phyloP scores from a whole-genome alignment of 352 stramenopile species.

The Phytopythium kandeliae region DNA sequence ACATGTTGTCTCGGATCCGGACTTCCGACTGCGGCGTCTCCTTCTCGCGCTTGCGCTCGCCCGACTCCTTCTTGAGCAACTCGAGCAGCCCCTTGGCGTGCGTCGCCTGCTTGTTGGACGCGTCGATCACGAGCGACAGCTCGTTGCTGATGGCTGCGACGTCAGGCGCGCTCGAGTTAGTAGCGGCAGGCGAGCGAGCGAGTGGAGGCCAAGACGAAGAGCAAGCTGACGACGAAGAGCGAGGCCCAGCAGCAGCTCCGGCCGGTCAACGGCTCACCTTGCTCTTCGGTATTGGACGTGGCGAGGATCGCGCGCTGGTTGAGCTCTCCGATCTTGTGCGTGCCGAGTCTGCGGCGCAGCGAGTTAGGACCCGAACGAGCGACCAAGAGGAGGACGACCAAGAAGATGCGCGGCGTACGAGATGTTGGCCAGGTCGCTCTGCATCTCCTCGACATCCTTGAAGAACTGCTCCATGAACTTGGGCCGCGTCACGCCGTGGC shows the following conservation, averaged over 20 bases:
- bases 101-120: slow-evolving; percentile 90
- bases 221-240: background rate
- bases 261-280: slow-evolving; percentile 46
- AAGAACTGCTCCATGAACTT: slow-evolving; percentile 96
- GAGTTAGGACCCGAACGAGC: too few species aligned
- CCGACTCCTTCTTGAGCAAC: slow-evolving; percentile 93
- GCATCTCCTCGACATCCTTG: slow-evolving; percentile 93
- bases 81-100: slow-evolving; percentile 85
- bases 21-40: slow-evolving; percentile 65
- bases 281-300: slow-evolving; percentile 91
- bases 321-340: slow-evolving; percentile 88
- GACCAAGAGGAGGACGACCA: too few species aligned
- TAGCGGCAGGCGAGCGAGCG: too few species aligned
- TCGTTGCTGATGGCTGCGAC: slow-evolving; percentile 82
- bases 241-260: too few species aligned
- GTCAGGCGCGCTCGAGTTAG: too few species aligned
- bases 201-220: too few species aligned
- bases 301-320: slow-evolving; percentile 93
- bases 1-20: slow-evolving; percentile 96
- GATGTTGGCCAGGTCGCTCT: slow-evolving; percentile 90
- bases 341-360: slow-evolving; percentile 52
- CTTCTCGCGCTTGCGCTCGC: slow-evolving; percentile 91
- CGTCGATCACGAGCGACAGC: slow-evolving; percentile 88
- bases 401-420: slow-evolving; percentile 19
- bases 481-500: slow-evolving; percentile 46